Conservation (phyloP, 345 rosid genomes). For the Bruguiera parviflora region DNA sequence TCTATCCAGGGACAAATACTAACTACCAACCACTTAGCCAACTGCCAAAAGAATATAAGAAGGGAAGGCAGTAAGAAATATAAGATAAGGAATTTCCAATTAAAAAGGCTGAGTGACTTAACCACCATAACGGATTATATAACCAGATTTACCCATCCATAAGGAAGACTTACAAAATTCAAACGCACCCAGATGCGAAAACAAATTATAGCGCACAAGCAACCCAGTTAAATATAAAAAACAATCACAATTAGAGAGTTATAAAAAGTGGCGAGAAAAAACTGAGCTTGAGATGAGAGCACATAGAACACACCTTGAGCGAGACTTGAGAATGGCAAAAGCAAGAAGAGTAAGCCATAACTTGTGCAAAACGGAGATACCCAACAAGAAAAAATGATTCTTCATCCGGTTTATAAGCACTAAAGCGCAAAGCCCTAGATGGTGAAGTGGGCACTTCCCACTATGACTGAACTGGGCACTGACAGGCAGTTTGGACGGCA, state of each 20-base stretch:
- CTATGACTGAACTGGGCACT: constrained; percentile 4
- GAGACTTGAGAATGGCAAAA: constrained; percentile 39
- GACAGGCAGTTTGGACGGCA: constrained; percentile 6
- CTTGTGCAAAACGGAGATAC: constrained; percentile 23
- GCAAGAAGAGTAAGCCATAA: constrained; percentile 59
- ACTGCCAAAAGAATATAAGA: no score
- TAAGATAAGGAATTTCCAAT: constrained; percentile 7
- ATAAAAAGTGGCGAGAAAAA: not conserved
- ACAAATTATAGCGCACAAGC: no score
- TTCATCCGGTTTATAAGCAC: constrained; percentile 25
- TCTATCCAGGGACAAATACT: no score
- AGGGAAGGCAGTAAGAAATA: no score
- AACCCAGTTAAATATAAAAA: no score
- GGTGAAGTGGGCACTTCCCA: constrained; percentile 23
- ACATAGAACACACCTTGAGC: constrained; percentile 36
- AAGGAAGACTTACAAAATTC: not conserved
- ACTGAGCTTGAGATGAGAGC: constrained; percentile 9
- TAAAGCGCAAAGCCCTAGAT: not conserved
- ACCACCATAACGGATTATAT: no score
- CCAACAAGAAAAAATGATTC: constrained; percentile 23
- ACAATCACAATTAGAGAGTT: not conserved
- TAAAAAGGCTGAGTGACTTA: not conserved
- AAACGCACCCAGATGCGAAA: no score
- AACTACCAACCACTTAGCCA: no score
- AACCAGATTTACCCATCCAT: not conserved